Conservation (phyloP, 208 protist genomes). For the Trypanosoma platydactyli region DNA sequence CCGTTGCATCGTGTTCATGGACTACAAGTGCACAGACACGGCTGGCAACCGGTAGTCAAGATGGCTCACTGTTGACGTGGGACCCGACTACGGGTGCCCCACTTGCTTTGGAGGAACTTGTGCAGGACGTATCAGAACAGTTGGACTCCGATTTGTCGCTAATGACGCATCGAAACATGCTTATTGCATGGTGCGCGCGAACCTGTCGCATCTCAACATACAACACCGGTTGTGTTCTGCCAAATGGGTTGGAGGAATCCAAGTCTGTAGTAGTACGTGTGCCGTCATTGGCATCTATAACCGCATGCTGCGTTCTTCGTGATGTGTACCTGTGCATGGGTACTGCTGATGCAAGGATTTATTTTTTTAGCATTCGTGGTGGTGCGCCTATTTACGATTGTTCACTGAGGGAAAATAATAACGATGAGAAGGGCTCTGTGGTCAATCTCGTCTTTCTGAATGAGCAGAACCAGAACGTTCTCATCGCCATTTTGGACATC, state of each 20-base stretch:
- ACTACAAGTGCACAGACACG: slow-evolving; percentile 53
- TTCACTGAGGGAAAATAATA: slow-evolving; percentile 37
- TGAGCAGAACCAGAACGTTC: slow-evolving; percentile 68
- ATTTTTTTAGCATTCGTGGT: slow-evolving; percentile 76
- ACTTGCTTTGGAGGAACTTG: slow-evolving; percentile 48
- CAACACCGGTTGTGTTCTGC: slow-evolving; percentile 33
- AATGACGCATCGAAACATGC: slow-evolving; percentile 41
- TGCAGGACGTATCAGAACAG: slow-evolving; percentile 20
- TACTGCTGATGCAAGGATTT: slow-evolving; percentile 67
- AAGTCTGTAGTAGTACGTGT: slow-evolving; percentile 56
- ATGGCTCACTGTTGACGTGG: slow-evolving; percentile 61
- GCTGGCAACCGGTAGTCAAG: slow-evolving; percentile 61
- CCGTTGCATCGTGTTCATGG: slow-evolving; percentile 60
- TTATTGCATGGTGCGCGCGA: slow-evolving; percentile 56
- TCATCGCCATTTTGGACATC: slow-evolving; percentile 67
- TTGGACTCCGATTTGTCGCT: slow-evolving; percentile 49
- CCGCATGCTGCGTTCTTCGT: slow-evolving; percentile 78
- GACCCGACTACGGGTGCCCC: slow-evolving; percentile 51
- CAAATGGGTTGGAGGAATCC: slow-evolving; percentile 67
- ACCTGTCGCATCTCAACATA: slow-evolving; percentile 67
- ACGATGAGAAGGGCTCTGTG: slow-evolving; percentile 60
- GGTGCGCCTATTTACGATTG: slow-evolving; percentile 60
- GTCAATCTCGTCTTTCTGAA: slow-evolving; percentile 70
- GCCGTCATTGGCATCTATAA: slow-evolving; percentile 60
- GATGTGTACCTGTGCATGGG: slow-evolving; percentile 82